Evolutionary conservation across 2,329 filamentous ascomycete genomes (phyloP).

Genomic region (Colletotrichum horii): DNA sequence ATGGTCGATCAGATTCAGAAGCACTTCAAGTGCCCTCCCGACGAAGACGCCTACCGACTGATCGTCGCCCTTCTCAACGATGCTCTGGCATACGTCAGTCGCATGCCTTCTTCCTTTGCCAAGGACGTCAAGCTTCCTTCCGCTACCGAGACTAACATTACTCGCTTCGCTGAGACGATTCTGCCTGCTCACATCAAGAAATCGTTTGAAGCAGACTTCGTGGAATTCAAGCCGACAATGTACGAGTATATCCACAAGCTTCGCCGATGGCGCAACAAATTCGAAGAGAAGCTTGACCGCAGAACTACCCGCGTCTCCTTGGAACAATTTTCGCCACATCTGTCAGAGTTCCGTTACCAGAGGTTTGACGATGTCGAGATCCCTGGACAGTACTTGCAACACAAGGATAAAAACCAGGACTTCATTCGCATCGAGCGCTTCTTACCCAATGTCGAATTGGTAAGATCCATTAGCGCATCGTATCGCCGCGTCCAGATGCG

Average conservation of each 20-base stretch:
- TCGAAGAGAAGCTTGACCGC: constrained; percentile 95
- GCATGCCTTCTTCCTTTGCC: constrained; percentile 85
- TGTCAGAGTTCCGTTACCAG: constrained; percentile 96
- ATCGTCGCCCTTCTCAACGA: constrained; percentile 98
- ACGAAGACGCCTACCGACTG: constrained; percentile 95
- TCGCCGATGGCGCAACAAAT: constrained; percentile 94
- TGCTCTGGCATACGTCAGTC: constrained; percentile 88
- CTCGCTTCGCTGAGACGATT: constrained; percentile 94
- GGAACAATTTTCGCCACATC: constrained; percentile 85
- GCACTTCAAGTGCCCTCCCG: constrained; percentile 97
- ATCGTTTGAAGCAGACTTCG: constrained; percentile 97
- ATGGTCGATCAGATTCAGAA: constrained; percentile 99
- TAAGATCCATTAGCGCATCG: constrained; percentile 88
- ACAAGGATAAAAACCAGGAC: constrained; percentile 99
- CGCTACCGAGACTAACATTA: constrained; percentile 95
- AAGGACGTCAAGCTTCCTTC: constrained; percentile 88
- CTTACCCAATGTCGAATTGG: constrained; percentile 90
- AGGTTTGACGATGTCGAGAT: constrained; percentile 99
- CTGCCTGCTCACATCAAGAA: constrained; percentile 93
- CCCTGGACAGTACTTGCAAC: constrained; percentile 93
- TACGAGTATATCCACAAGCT: constrained; percentile 98
- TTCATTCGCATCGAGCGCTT: constrained; percentile 98
- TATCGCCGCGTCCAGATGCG: constrained; percentile 94
- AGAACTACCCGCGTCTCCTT: constrained; percentile 75
- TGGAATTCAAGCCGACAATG: constrained; percentile 94